These are phyloP conservation scores for Tubosaeta brunneosetosa DNA, from an alignment of 768 basidiomycete species.

Conservation along the genomic window DNA sequence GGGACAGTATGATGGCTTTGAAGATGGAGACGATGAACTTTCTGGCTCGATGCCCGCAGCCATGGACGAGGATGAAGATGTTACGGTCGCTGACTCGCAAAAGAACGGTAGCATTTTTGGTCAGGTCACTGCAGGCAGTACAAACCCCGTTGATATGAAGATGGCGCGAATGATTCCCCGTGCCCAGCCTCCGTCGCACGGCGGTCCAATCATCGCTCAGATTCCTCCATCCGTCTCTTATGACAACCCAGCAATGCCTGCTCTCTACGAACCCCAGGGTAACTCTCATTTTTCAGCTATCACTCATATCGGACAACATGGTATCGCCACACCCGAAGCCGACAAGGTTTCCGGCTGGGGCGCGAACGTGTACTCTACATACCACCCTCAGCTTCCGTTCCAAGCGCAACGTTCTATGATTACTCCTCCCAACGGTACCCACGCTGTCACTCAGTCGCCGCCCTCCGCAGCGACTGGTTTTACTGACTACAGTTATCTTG, in stretches of 20 bases:
- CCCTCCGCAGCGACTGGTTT: conserved; percentile 12
- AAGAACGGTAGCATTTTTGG: conserved; percentile 32
- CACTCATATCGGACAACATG: conserved; percentile 22
- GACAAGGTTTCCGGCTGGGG: conserved; percentile 31
- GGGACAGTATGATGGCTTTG: conserved; percentile 34
- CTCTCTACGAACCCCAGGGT: conserved; percentile 39
- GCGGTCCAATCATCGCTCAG: conserved; percentile 44
- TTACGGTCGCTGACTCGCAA: conserved; percentile 21
- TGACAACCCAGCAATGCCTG: conserved; percentile 50
- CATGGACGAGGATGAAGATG: conserved; percentile 32
- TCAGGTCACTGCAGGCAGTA: conserved; percentile 29
- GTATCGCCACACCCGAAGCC: conserved; percentile 13
- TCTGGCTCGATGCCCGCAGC: conserved; percentile 21
- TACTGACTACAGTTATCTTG: conserved; percentile 22
- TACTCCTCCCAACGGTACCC: conserved; percentile 41
- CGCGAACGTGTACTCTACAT: conserved; percentile 27
- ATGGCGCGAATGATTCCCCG: conserved; percentile 25
- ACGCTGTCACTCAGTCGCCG: conserved; percentile 25
- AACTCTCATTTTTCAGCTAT: conserved; percentile 25
- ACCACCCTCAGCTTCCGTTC: conserved; percentile 22
- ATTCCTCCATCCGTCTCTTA: conserved; percentile 40
- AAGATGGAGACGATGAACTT: conserved; percentile 41
- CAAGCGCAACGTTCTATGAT: conserved; percentile 36
- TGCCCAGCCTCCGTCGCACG: conserved; percentile 21
- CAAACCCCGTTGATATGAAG: conserved; percentile 26